phyloP scores from a whole-genome alignment of 352 stramenopile species.

The Globisporangium sylvaticum region DNA sequence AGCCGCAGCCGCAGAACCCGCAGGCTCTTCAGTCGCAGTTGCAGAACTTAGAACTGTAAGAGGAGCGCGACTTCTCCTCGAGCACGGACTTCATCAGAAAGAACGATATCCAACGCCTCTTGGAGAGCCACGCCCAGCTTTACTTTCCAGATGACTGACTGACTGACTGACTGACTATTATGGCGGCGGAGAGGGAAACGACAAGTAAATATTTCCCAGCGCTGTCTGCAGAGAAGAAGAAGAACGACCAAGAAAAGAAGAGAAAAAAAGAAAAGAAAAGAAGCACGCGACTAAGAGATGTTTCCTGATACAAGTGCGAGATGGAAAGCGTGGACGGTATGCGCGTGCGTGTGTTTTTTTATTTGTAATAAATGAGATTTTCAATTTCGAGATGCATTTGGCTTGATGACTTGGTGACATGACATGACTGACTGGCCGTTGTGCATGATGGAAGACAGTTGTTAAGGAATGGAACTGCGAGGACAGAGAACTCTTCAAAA shows the following conservation, averaged over 20 bases:
- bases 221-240: background rate
- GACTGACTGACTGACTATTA: conserved; percentile 2
- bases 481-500: background rate
- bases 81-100: conserved; percentile 14
- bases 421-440: background rate
- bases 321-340: conserved; percentile 16
- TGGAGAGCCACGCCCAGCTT: background rate
- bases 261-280: conserved; percentile 7
- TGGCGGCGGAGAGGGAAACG: conserved; percentile 2
- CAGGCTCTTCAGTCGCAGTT: conserved; percentile 54
- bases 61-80: conserved; percentile 9
- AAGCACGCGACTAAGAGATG: conserved; percentile 6
- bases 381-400: background rate
- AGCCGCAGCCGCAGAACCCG: conserved; percentile 27
- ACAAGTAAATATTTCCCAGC: conserved; percentile 8
- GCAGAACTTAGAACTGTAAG: conserved; percentile 80
- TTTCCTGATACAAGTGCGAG: conserved; percentile 28
- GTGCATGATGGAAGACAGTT: background rate
- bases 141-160: conserved; percentile 6
- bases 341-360: conserved; percentile 25
- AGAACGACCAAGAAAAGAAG: background rate
- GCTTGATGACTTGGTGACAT: background rate
- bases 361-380: conserved; percentile 33
- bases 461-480: background rate
- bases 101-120: conserved; percentile 4